Conservation (phyloP, 192 early-diverging fungal species). For the Coemansia sp. region DNA sequence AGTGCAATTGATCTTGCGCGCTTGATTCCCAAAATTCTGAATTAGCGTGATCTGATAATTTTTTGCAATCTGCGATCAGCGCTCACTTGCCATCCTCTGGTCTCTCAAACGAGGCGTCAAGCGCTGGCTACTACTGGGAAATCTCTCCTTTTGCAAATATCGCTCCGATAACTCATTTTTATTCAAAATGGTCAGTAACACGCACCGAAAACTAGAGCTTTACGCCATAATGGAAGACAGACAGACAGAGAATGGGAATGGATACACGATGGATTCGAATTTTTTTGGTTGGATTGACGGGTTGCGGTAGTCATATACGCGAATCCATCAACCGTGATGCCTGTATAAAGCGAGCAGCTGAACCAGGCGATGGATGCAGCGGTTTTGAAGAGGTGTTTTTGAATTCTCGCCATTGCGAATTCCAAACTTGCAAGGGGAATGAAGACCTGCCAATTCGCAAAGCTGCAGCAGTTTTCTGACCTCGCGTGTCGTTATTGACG, state of each 20-base stretch:
- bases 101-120: conserved; percentile 1
- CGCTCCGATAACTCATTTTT: neutral
- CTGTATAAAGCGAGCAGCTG: neutral
- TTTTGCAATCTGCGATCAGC: conserved; percentile 1
- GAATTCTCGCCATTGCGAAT: neutral
- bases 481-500: no score
- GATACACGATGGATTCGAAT: neutral
- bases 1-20: neutral
- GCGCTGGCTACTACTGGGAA: conserved; percentile 1
- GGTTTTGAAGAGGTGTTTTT: neutral
- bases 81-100: neutral
- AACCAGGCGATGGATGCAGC: neutral
- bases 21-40: neutral
- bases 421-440: neutral
- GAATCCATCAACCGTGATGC: neutral
- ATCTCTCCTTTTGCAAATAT: conserved; percentile 4
- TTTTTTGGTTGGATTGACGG: neutral
- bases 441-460: neutral
- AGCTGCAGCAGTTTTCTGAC: no score
- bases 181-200: conserved; percentile 5
- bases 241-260: neutral
- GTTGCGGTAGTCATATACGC: neutral
- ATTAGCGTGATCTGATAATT: neutral
- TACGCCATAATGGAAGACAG: neutral
- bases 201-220: neutral